Conservation (phyloP, 805 yeast species). For the Yamadazyma olivae region DNA sequence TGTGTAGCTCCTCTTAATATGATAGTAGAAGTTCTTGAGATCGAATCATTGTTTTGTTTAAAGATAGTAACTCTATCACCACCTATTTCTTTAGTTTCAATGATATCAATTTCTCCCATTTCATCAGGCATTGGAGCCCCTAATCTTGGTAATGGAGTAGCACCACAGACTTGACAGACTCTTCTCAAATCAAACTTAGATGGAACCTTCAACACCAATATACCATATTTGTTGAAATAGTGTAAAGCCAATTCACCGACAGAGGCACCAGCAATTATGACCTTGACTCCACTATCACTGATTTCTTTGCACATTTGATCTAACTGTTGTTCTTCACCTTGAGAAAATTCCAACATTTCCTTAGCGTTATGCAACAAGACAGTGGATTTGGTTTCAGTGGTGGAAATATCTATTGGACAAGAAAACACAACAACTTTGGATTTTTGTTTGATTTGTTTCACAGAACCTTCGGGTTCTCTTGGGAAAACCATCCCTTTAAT, state of each 20-base stretch:
- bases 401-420: constrained; percentile 90
- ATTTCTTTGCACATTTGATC: constrained; percentile 83
- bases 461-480: constrained; percentile 91
- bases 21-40: constrained; percentile 80
- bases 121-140: constrained; percentile 97
- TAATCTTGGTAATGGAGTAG: constrained; percentile 89
- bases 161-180: constrained; percentile 94
- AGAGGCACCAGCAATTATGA: constrained; percentile 91
- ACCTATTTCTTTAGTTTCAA: constrained; percentile 92
- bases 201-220: constrained; percentile 84
- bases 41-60: constrained; percentile 67
- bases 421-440: constrained; percentile 91
- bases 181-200: constrained; percentile 94
- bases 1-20: constrained; percentile 96
- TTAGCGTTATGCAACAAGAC: constrained; percentile 93
- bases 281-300: constrained; percentile 78
- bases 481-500: constrained; percentile 98
- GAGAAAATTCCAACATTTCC: constrained; percentile 93
- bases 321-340: constrained; percentile 93
- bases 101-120: constrained; percentile 81
- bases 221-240: constrained; percentile 81
- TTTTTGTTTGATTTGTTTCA: constrained; percentile 56
- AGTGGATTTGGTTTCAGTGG: constrained; percentile 98
- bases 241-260: constrained; percentile 92
- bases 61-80: constrained; percentile 96